phyloP scores from a whole-genome alignment of 106 monocot genomes.

The Apostasia ramifera region DNA sequence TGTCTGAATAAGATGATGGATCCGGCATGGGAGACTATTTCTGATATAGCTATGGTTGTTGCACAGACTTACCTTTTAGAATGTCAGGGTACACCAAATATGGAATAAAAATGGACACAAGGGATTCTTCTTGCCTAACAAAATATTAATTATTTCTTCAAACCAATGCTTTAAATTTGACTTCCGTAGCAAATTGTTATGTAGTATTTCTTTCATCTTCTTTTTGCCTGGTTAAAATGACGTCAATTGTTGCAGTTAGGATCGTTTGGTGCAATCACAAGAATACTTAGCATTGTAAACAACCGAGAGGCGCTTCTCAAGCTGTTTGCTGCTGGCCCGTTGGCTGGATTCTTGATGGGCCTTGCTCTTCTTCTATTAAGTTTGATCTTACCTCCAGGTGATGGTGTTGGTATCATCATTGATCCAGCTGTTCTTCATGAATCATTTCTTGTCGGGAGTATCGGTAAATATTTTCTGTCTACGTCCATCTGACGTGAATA shows the following conservation, averaged over 20 bases:
- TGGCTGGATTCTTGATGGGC: conserved; percentile 74
- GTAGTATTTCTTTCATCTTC: too few relatives aligned
- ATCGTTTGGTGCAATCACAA: conserved; percentile 92
- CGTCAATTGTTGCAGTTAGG: conserved; percentile 61
- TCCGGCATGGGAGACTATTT: too few relatives aligned
- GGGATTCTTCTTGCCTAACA: too few relatives aligned
- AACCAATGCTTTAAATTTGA: too few relatives aligned
- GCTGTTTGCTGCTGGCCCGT: conserved; percentile 81
- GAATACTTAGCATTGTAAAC: conserved; percentile 66
- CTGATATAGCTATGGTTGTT: too few relatives aligned
- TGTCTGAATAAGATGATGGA: too few relatives aligned
- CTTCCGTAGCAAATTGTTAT: too few relatives aligned
- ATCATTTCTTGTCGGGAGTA: conserved; percentile 88
- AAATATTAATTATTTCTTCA: too few relatives aligned
- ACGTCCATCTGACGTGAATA: background rate
- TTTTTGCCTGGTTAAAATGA: too few relatives aligned
- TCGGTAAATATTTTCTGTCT: conserved; percentile 39
- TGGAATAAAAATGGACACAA: too few relatives aligned
- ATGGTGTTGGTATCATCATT: conserved; percentile 72
- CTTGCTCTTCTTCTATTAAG: conserved; percentile 68
- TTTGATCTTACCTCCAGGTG: conserved; percentile 74
- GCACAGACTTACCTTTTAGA: too few relatives aligned
- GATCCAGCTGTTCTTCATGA: conserved; percentile 91
- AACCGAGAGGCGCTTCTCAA: conserved; percentile 81
- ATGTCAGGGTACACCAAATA: too few relatives aligned